Evolutionary conservation across 306 rosid genomes (phyloP).

Genomic region (Benincasa hispida): DNA sequence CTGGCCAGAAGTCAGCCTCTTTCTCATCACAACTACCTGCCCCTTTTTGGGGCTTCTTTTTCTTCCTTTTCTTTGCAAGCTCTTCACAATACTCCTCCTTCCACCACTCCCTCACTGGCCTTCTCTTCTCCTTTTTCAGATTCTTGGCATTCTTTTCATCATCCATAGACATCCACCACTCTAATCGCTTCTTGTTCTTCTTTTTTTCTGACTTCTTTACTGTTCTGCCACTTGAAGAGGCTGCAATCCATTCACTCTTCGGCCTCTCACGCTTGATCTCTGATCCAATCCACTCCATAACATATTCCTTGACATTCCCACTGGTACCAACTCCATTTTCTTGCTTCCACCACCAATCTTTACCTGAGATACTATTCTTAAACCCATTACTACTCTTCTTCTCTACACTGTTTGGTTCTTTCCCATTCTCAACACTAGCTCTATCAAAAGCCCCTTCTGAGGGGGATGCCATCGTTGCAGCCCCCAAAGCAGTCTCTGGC

Average conservation of each 20-base stretch:
- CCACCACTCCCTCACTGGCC: constrained; percentile 93
- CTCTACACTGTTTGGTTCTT: constrained; percentile 10
- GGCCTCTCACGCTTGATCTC: constrained; percentile 55
- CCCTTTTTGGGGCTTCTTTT: constrained; percentile 34
- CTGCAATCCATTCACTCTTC: constrained; percentile 23
- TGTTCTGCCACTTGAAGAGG: constrained; percentile 16
- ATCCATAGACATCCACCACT: constrained; percentile 93
- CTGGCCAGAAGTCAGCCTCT: constrained; percentile 45
- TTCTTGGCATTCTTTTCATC: constrained; percentile 32
- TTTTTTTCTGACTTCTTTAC: constrained; percentile 25
- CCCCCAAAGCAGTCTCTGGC: constrained; percentile 20
- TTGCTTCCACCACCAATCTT: constrained; percentile 74
- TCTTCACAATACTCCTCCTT: constrained; percentile 76
- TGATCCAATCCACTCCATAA: constrained; percentile 87
- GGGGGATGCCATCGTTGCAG: constrained; percentile 9
- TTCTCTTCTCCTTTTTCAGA: constrained; percentile 45
- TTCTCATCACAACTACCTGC: constrained; percentile 24
- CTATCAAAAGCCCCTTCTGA: constrained; percentile 6
- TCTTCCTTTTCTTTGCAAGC: constrained; percentile 47
- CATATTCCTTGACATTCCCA: constrained; percentile 71
- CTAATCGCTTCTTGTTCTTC: constrained; percentile 46
- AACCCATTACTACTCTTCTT: constrained; percentile 24
- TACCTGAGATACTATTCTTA: constrained; percentile 26
- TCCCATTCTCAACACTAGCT: constrained; percentile 30
- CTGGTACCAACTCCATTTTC: constrained; percentile 31